Evolutionary conservation across 1,284 basidiomycete species (phyloP), one percentile per base, ranked within the genome.

Genomic region (Irpex lacteus): DNA sequence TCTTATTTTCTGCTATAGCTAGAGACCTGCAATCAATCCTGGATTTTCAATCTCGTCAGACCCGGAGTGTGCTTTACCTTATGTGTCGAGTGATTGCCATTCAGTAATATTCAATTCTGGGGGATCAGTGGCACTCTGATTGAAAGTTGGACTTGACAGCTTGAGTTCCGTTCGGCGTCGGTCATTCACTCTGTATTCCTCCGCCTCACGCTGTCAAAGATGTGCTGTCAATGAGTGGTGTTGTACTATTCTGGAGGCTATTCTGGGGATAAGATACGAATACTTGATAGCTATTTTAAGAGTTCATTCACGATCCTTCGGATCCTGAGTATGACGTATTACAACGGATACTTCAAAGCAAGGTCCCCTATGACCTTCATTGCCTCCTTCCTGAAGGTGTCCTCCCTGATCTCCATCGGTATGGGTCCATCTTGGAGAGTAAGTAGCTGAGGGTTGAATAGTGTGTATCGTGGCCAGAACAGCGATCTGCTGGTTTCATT

Each of bases 331-430:
- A 26, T 26, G 2, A 26, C 21, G 21, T 26, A 26, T 26, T 26
- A 57, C n/a, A 57, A 8, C 13, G 60, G 61, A 34, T 60, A 57
- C 52, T 55, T 47, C 37, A 4, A 5, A 7, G 36, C 34, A 13
- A 59, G 54, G 21, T 44, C n/a, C 7, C 70, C 80, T 60, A 84
- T 52, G 59, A 75, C 77, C 0, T 75, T 69, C 67, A 86, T 81
- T 32, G 56, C 73, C 15, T 75, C 74, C 52, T 65, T 63, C 1
- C 77, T 69, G 63, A 71, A 78, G 11, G 70, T 72, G 61, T 78
- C 76, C 44, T 70, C 65, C n/a, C 71, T 71, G 26, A 77, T 70
- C 7, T 60, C 66, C 36, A 68, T 65, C 4, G 75, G 73, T 3
- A 60, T 50, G 3, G 60, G 15, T 1, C 68, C 72, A 52, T 74